phyloP scores from a whole-genome alignment of 192 early-diverging fungal genomes.

The Backusella macrospora region DNA sequence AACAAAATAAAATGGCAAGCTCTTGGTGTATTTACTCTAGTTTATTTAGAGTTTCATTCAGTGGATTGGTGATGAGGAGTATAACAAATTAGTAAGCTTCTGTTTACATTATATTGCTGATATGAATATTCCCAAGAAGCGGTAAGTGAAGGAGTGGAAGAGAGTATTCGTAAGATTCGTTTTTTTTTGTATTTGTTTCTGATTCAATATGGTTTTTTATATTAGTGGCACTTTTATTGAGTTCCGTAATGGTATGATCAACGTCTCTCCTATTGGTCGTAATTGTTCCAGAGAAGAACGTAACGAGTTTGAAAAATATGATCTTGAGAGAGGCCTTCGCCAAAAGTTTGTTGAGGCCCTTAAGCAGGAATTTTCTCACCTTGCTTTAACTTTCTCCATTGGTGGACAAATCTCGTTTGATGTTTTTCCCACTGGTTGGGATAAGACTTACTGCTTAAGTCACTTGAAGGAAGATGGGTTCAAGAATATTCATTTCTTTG shows the following conservation, averaged over 20 bases:
- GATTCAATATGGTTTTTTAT: background rate
- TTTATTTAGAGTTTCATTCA: conserved; percentile 81
- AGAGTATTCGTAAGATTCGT: background rate
- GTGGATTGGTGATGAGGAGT: conserved; percentile 91
- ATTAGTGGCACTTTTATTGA: conserved; percentile 93
- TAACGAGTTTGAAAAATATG: conserved; percentile 89
- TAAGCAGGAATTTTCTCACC: conserved; percentile 82
- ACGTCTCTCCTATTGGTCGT: conserved; percentile 95
- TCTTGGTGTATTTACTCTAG: conserved; percentile 13
- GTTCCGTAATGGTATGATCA: conserved; percentile 99
- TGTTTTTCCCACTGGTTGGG: conserved; percentile 98
- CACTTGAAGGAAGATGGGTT: conserved; percentile 89
- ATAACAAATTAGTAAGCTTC: conserved; percentile 91
- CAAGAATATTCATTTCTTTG: conserved; percentile 95
- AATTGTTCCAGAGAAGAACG: conserved; percentile 90
- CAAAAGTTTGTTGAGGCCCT: conserved; percentile 84
- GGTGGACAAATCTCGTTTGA: conserved; percentile 99
- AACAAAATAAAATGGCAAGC: background rate
- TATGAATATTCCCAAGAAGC: conserved; percentile 91
- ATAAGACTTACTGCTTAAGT: conserved; percentile 97
- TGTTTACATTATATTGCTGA: conserved; percentile 94
- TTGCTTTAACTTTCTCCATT: conserved; percentile 92
- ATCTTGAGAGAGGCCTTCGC: conserved; percentile 83
- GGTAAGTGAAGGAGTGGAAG: conserved; percentile 51
- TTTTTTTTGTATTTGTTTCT: background rate